phyloP scores from a whole-genome alignment of 2,329 filamentous ascomycete species.

The Emergomyces orientalis region DNA sequence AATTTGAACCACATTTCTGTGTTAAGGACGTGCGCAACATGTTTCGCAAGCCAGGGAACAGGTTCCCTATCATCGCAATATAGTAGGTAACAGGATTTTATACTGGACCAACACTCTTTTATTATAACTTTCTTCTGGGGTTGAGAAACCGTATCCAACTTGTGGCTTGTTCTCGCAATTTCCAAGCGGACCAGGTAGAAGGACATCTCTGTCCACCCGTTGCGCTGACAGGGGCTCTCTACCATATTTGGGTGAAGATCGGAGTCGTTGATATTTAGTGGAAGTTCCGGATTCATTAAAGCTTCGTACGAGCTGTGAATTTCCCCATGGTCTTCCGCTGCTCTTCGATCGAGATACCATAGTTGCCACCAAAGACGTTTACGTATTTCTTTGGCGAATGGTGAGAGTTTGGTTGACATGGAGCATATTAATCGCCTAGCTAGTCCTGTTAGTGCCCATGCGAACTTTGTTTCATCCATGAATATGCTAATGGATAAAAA shows the following conservation, averaged over 20 bases:
- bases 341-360: conserved; percentile 30
- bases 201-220: conserved; percentile 42
- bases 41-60: conserved; percentile 55
- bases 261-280: conserved; percentile 37
- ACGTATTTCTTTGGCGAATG: conserved; percentile 36
- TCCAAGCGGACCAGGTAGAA: conserved; percentile 39
- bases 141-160: conserved; percentile 9
- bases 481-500: conserved; percentile 42
- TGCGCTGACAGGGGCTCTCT: conserved; percentile 32
- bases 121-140: conserved; percentile 31
- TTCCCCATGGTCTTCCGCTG: conserved; percentile 33
- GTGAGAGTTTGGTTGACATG: conserved; percentile 21
- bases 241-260: conserved; percentile 35
- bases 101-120: conserved; percentile 38
- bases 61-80: conserved; percentile 37
- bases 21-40: conserved; percentile 58
- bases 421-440: conserved; percentile 35
- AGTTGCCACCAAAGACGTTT: conserved; percentile 36
- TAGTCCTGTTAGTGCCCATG: conserved; percentile 23
- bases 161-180: conserved; percentile 30
- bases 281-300: conserved; percentile 29
- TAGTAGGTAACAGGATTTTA: conserved; percentile 42
- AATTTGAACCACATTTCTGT: conserved; percentile 65
- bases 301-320: conserved; percentile 22
- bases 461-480: conserved; percentile 17